Evolutionary conservation across 2,329 filamentous ascomycete genomes (phyloP).

Genomic region (Aspergillus flavus): DNA sequence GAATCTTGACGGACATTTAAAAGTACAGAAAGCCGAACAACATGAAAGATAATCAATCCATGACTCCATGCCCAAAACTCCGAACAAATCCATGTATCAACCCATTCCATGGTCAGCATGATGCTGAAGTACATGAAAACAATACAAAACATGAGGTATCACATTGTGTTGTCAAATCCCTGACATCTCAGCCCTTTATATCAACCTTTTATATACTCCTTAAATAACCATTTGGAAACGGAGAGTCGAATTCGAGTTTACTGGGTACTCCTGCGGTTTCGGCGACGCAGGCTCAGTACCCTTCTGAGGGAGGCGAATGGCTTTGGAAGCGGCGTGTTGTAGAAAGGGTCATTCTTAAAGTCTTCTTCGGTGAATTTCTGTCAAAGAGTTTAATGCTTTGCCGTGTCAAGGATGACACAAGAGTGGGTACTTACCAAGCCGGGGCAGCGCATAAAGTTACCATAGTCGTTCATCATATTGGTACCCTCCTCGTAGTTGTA

Average conservation of each 20-base stretch:
- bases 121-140: background rate
- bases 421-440: conserved; percentile 62
- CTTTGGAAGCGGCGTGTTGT: conserved; percentile 32
- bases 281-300: conserved; percentile 29
- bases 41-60: background rate
- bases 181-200: background rate
- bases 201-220: background rate
- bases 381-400: conserved; percentile 14
- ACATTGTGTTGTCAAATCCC: background rate
- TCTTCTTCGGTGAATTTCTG: conserved; percentile 46
- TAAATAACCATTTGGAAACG: background rate
- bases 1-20: background rate
- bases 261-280: conserved; percentile 22
- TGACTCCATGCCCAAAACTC: background rate
- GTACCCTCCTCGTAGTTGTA: conserved; percentile 85
- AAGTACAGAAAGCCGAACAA: background rate
- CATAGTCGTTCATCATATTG: conserved; percentile 72
- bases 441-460: conserved; percentile 74
- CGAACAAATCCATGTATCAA: background rate
- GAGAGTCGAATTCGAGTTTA: conserved; percentile 2
- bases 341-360: conserved; percentile 44
- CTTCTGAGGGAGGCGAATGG: conserved; percentile 32
- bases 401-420: background rate
- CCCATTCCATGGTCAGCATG: background rate
- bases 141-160: background rate